Base-by-base conservation (phyloP, 345 rosid genomes). In the Erodium maritimum region DNA sequence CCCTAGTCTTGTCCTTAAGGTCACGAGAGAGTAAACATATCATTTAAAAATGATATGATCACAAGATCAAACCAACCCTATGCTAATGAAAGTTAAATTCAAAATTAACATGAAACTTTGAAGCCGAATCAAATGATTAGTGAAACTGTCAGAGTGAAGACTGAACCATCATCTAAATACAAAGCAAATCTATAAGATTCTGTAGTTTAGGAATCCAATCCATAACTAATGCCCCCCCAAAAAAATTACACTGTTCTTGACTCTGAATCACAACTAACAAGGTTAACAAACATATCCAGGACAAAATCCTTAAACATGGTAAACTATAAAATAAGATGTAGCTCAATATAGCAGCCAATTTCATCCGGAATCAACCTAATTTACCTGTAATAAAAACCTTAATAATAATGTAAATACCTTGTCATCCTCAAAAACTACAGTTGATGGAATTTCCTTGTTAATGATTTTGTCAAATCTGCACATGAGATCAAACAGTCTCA, bases 381-480 rank as follows among this genome's bases (percentile, higher is more conserved):
- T 29, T 8, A 29, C 9, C 52, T 5, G 14, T n/a, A 19, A 51
- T 21, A 23, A 18, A 24, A 23, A n/a, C 11, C 21, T 50, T 16
- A 58, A 21, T 25, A 8, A 50, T 18, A 16, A 23, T n/a, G 0
- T 20, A 14, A 57, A 55, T 54, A 88, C 96, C 95, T 84, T 72
- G 52, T 89, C 99, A 72, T 89, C 95, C 73, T 93, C 96, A 64
- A 56, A 93, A 58, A 93, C 99, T 16, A 87, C 73, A 0, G 67
- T 86, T 12, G 94, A 72, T 13, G 99, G 96, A 58, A 93, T 89
- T 69, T 89, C 94, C 71, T 82, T 93, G 75, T 70, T 86, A 19
- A 93, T 93, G 65, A 93, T 93, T 65, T 93, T 93, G 77, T 93
- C 99, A 71, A 89, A 93, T 70, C 99, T 93, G 85, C 74, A 77